Percentiles rank a stretch among this genome's conserved stretches.
Evolutionary conservation across 208 protist species (phyloP).

Genomic region (Leishmania major): DNA sequence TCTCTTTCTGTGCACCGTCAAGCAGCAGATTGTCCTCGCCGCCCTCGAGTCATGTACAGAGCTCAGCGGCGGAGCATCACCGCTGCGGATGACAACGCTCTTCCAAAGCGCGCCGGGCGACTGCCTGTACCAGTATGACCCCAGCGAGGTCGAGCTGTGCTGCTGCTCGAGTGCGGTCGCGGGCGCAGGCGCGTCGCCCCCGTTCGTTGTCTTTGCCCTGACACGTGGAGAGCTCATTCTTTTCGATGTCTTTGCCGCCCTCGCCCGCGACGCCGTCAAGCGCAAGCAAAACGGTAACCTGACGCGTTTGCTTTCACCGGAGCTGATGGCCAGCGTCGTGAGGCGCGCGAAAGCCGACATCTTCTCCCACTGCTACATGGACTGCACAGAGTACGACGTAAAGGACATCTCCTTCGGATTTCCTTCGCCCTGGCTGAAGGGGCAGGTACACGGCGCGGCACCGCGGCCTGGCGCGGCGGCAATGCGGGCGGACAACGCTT

Average conservation of each 20-base stretch:
- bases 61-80: neutral
- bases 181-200: conserved; percentile 10
- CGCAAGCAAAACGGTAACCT: conserved; percentile 24
- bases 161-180: conserved; percentile 38
- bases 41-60: conserved; percentile 35
- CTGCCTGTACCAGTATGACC: conserved; percentile 65
- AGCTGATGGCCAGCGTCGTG: conserved; percentile 14
- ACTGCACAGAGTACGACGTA: conserved; percentile 73
- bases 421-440: neutral
- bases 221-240: conserved; percentile 58
- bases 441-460: neutral
- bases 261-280: conserved; percentile 29
- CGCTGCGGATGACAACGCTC: conserved; percentile 52
- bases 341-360: conserved; percentile 10
- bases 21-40: conserved; percentile 75
- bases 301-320: conserved; percentile 25
- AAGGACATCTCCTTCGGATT: conserved; percentile 58
- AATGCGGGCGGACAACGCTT: neutral
- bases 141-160: conserved; percentile 53
- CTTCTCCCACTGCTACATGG: conserved; percentile 48
- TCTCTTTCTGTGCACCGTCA: conserved; percentile 76
- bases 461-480: conserved; percentile 5
- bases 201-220: conserved; percentile 72
- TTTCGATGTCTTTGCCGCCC: conserved; percentile 64
- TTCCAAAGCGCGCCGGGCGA: conserved; percentile 61